Base-by-base conservation (phyloP, 352 stramenopile genomes). In the Plasmopara viticola region DNA sequence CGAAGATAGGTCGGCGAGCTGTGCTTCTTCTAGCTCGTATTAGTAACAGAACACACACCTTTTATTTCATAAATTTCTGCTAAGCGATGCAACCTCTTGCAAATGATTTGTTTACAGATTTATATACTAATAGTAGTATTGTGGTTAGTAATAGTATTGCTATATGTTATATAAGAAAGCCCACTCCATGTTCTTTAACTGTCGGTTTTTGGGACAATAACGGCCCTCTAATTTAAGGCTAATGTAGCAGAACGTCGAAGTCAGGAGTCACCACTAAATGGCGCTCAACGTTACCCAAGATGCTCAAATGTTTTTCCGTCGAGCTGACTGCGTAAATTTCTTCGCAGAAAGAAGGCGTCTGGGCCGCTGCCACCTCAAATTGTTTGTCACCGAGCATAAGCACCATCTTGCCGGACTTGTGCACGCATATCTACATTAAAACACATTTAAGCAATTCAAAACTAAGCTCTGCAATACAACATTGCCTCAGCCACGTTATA, bases 301-400 rank as follows among this genome's bases (percentile, higher is more conserved):
- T 85, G 49, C 70, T 90, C 33, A 91, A 54, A 17, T 87, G 74
- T 58, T 90, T 76, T 44, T 90, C 81, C 17, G 47, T 57, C 25
- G 67, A 64, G 60, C 92, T 84, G 45, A 94, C 86, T 17, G 78
- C 87, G 62, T 89, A 89, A 2, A 92, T 52, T 39, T 94, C 81
- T 47, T 94, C 84, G 44, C 74, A 89, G 42, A 91, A 90, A 28
- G 80, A 83, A 43, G 84, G 81, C 10, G 84, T 90, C 58, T 90
- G 84, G 31, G 78, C 78, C 6, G 73, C 64, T 25, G 80, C 78
- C 9, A 94, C 77, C 43, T 94, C 79, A 37, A 94, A 94, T 43
- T 84, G 78, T 66, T 92, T 94, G 72, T 90, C 84, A 18, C 81
- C 79, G 30, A 94, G 75, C 68, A 94, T 77, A 1, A 94, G 60